Percentiles rank a stretch among this genome's conserved stretches.
Conservation (phyloP, 2,329 filamentous ascomycete genomes). For the Cladosporium sp. region DNA sequence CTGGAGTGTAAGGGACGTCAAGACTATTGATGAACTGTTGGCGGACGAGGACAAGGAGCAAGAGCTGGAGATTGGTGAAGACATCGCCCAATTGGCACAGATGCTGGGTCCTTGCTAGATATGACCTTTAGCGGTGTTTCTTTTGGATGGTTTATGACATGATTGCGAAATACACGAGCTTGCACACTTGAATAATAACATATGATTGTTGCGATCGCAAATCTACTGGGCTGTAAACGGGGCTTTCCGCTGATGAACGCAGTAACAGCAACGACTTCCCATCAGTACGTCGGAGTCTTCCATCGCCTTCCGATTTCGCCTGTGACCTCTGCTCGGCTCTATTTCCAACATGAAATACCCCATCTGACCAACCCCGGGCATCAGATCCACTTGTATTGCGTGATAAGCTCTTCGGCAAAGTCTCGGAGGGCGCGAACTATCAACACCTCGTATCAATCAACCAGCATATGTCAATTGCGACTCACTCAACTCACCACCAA, state of each 20-base stretch:
- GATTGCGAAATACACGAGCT: background rate
- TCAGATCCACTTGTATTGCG: constrained; percentile 1
- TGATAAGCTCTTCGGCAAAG: background rate
- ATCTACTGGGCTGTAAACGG: background rate
- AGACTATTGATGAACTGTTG: constrained; percentile 65
- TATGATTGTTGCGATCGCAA: background rate
- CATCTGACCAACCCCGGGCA: background rate
- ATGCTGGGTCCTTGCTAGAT: constrained; percentile 17
- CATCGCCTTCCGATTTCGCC: background rate
- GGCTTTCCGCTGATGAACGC: background rate
- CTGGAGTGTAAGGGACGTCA: constrained; percentile 71
- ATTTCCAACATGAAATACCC: background rate
- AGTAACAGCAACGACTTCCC: background rate
- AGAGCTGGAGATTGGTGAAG: background rate
- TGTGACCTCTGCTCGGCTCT: background rate
- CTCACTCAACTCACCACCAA: no score
- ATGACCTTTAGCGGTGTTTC: background rate
- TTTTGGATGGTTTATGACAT: background rate
- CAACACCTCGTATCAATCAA: background rate
- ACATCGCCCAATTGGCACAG: background rate
- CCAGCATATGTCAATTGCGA: background rate
- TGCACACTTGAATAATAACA: background rate
- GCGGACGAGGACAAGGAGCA: constrained; percentile 40
- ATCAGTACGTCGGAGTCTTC: background rate
- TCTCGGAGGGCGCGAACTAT: constrained; percentile 8